Percentiles rank a stretch among this genome's conserved stretches.
phyloP scores from a whole-genome alignment of 768 basidiomycete genomes.

The Floccularia luteovirens region DNA sequence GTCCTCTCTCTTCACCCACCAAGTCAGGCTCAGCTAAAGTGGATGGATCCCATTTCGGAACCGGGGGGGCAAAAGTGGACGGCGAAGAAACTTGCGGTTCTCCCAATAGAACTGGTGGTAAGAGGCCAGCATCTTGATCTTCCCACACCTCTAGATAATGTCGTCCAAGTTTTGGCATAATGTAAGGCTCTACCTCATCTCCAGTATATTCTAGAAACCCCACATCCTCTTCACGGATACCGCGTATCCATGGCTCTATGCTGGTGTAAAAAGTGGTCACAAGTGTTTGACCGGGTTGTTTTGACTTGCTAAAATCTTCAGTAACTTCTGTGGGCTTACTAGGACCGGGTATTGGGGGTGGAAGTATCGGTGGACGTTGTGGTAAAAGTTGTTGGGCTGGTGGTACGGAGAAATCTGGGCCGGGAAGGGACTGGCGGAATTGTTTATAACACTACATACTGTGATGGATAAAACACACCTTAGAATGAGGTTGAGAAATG shows the following conservation, averaged over 20 bases:
- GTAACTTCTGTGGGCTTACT: slow-evolving; percentile 73
- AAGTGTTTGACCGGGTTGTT: slow-evolving; percentile 63
- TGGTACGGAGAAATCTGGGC: slow-evolving; percentile 61
- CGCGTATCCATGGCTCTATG: slow-evolving; percentile 85
- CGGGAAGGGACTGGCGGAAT: slow-evolving; percentile 18
- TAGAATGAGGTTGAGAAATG: slow-evolving; percentile 32
- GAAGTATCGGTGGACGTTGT: slow-evolving; percentile 53
- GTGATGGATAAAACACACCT: slow-evolving; percentile 28
- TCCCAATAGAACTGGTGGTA: slow-evolving; percentile 19
- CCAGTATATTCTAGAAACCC: slow-evolving; percentile 87
- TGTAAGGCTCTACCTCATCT: slow-evolving; percentile 85
- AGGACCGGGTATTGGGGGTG: slow-evolving; percentile 71
- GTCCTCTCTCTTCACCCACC: slow-evolving; percentile 66
- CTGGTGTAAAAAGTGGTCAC: slow-evolving; percentile 80
- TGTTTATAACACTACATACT: too few relatives aligned
- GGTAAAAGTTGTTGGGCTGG: slow-evolving; percentile 41
- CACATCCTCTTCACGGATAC: slow-evolving; percentile 90
- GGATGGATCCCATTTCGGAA: slow-evolving; percentile 79
- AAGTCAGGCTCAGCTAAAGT: slow-evolving; percentile 69
- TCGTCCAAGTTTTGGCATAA: slow-evolving; percentile 78
- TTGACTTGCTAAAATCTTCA: slow-evolving; percentile 86
- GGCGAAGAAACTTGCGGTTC: slow-evolving; percentile 25
- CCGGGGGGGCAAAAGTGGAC: slow-evolving; percentile 35
- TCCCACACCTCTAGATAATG: slow-evolving; percentile 94
- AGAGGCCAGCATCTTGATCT: slow-evolving; percentile 68